Evolutionary conservation across 192 early-diverging fungal genomes (phyloP).

Genomic region (Rhizophagus clarus): DNA sequence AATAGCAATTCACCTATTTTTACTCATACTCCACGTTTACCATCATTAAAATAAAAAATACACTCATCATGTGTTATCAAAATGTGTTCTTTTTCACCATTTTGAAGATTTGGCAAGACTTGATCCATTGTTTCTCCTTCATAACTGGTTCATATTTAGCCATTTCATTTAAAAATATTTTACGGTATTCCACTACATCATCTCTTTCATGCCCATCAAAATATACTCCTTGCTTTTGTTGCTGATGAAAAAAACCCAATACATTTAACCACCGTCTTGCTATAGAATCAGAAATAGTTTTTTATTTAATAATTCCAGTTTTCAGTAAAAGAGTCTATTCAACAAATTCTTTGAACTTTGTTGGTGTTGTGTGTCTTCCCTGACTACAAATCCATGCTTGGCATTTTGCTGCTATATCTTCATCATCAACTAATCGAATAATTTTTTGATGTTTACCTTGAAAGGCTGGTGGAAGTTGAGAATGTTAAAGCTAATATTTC

Average conservation of each 20-base stretch:
- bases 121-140: not conserved
- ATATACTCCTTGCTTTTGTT: not conserved
- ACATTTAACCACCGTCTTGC: not conserved
- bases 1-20: not conserved
- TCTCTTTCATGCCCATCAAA: not conserved
- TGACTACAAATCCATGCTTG: not conserved
- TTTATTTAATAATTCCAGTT: too few relatives aligned
- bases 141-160: not conserved
- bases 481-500: not conserved
- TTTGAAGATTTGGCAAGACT: not conserved
- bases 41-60: conserved; percentile 5
- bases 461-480: not conserved
- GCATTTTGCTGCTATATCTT: not conserved
- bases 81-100: not conserved
- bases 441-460: not conserved
- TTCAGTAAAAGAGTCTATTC: not conserved
- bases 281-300: not conserved
- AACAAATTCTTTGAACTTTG: not conserved
- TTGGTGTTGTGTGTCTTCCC: not conserved
- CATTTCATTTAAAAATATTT: not conserved
- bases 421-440: not conserved
- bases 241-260: not conserved
- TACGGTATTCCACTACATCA: not conserved
- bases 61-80: not conserved
- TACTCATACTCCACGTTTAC: not conserved